Conservation (phyloP, 495 filamentous ascomycete species). For the Annulohypoxylon stygium region DNA sequence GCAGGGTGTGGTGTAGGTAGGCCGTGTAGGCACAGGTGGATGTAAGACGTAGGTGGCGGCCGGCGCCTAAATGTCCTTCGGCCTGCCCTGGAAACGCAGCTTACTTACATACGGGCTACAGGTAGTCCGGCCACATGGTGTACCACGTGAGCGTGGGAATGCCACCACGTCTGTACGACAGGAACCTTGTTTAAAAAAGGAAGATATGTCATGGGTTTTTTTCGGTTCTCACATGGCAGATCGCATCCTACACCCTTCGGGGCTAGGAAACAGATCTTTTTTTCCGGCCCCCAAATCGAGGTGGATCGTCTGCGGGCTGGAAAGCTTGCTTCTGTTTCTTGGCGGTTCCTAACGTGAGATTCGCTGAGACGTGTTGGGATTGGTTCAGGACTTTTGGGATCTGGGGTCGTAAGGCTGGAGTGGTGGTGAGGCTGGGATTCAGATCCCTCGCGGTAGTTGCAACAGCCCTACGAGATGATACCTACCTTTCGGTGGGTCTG, state of each 20-base stretch:
- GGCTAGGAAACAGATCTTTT: constrained; percentile 5
- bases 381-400: constrained; percentile 6
- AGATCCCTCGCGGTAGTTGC: constrained; percentile 23
- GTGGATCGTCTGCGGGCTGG: neutral
- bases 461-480: constrained; percentile 6
- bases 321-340: neutral
- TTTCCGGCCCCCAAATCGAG: constrained; percentile 3
- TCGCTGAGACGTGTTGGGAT: constrained; percentile 6
- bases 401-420: constrained; percentile 35
- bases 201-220: constrained; percentile 15
- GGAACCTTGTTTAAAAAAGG: neutral
- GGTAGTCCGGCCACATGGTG: constrained; percentile 20
- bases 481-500: constrained; percentile 13
- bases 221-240: constrained; percentile 17
- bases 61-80: constrained; percentile 16
- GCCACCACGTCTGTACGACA: neutral
- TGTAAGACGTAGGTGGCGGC: constrained; percentile 24
- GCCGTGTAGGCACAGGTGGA: no score
- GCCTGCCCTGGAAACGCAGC: neutral
- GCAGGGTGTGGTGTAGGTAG: no score
- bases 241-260: constrained; percentile 1
- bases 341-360: constrained; percentile 8
- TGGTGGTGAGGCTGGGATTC: constrained; percentile 20
- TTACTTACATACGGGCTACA: neutral
- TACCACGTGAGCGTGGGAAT: constrained; percentile 33